Percentiles rank a stretch among this genome's conserved stretches.
Conservation (phyloP, 148 eudicot species). For the Dysphania ambrosioides region DNA sequence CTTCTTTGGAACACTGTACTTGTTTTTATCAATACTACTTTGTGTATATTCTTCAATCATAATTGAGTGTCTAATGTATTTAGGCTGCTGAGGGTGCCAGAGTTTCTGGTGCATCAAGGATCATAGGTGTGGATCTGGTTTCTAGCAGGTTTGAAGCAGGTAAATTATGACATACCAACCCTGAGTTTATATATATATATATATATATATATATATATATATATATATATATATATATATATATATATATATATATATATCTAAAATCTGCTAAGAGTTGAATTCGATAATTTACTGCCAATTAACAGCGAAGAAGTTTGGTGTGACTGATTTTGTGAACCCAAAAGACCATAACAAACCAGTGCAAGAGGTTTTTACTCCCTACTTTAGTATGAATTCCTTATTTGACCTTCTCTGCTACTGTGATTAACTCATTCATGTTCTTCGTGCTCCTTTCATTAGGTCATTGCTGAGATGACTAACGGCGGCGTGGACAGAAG, state of each 20-base stretch:
- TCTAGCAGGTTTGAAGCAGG: constrained; percentile 35
- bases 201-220: too few species aligned
- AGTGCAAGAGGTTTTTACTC: constrained; percentile 35
- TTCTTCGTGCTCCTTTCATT: neutral
- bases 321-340: constrained; percentile 51
- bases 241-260: neutral
- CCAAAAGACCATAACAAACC: constrained; percentile 47
- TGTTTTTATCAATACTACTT: neutral
- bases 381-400: neutral
- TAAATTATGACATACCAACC: neutral
- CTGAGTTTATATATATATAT: too few species aligned
- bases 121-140: constrained; percentile 53
- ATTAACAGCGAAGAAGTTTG: constrained; percentile 50
- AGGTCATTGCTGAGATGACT: constrained; percentile 46
- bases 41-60: neutral
- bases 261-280: neutral
- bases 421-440: neutral
- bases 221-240: too few species aligned
- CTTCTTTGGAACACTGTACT: neutral
- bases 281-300: neutral
- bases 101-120: constrained; percentile 54
- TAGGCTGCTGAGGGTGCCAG: constrained; percentile 65
- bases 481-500: constrained; percentile 56
- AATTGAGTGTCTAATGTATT: neutral
- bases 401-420: neutral